Evolutionary conservation across 1,139 yeast genomes (phyloP).

Genomic region (Geotrichum reessii): DNA sequence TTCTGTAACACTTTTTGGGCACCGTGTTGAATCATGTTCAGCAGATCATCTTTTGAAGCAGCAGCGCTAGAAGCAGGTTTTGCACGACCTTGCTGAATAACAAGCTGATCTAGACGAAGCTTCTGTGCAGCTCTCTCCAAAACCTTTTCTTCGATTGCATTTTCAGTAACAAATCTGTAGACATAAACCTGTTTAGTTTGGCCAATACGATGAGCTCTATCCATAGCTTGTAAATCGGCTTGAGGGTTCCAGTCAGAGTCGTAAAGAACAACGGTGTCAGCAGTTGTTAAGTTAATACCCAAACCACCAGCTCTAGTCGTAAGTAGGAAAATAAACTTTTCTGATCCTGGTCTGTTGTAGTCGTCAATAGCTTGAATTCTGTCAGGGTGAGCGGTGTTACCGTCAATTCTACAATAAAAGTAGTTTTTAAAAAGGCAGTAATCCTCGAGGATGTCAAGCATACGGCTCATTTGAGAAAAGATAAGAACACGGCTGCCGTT

Average conservation of each 20-base stretch:
- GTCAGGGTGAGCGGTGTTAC: conserved; percentile 90
- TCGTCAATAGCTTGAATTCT: conserved; percentile 90
- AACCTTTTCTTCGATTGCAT: conserved; percentile 94
- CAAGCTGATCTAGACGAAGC: conserved; percentile 84
- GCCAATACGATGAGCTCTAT: conserved; percentile 96
- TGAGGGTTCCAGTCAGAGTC: conserved; percentile 99
- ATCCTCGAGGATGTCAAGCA: conserved; percentile 87
- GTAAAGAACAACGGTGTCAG: conserved; percentile 82
- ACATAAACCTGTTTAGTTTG: conserved; percentile 95
- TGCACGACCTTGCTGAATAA: conserved; percentile 87
- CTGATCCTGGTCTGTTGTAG: conserved; percentile 74
- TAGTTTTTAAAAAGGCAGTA: conserved; percentile 80
- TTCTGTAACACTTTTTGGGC: conserved; percentile 72
- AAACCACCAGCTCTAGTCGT: conserved; percentile 99
- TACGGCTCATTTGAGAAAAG: conserved; percentile 91
- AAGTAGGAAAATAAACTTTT: conserved; percentile 75
- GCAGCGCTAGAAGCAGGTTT: conserved; percentile 44
- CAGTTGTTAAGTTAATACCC: conserved; percentile 89
- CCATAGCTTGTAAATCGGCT: conserved; percentile 98
- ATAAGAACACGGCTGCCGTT: conserved; percentile 88
- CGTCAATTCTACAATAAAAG: conserved; percentile 89
- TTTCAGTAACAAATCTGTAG: conserved; percentile 85
- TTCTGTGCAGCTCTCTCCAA: conserved; percentile 95
- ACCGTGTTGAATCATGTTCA: conserved; percentile 96
- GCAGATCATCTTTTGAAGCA: conserved; percentile 70